These are phyloP conservation scores for Claviceps fusiformis DNA, from an alignment of 2,329 filamentous ascomycete species.

Conservation along the genomic window DNA sequence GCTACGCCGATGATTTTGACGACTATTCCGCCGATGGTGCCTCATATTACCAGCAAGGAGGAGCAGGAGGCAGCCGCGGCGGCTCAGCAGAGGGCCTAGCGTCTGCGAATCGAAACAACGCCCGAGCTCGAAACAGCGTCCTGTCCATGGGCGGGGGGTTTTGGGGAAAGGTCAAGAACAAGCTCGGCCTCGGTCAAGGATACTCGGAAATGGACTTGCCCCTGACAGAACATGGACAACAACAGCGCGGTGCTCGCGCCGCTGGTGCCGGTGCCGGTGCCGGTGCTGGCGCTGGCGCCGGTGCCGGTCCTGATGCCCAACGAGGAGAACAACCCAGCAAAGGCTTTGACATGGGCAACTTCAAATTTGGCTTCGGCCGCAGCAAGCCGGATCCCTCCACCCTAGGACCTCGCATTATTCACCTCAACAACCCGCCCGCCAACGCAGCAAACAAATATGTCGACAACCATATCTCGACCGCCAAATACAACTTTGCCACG, in stretches of 20 bases:
- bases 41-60: constrained; percentile 71
- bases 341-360: constrained; percentile 57
- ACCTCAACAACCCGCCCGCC: constrained; percentile 90
- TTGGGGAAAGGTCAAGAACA: constrained; percentile 76
- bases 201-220: constrained; percentile 99
- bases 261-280: constrained; percentile 23
- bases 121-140: constrained; percentile 77
- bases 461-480: constrained; percentile 93
- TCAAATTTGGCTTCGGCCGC: constrained; percentile 86
- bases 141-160: constrained; percentile 76
- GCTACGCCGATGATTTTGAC: constrained; percentile 80
- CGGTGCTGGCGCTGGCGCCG: constrained; percentile 19
- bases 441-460: constrained; percentile 83
- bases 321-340: constrained; percentile 32
- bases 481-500: constrained; percentile 89
- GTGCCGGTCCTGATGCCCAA: constrained; percentile 21
- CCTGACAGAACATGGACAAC: constrained; percentile 59
- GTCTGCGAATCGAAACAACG: constrained; percentile 29
- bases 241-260: constrained; percentile 24
- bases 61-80: constrained; percentile 19
- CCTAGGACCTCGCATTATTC: constrained; percentile 80
- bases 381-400: constrained; percentile 80
- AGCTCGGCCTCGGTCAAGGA: constrained; percentile 71
- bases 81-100: constrained; percentile 43
- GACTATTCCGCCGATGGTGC: constrained; percentile 66